phyloP scores from a whole-genome alignment of 176 grass and related monocot species.

The Carex myosuroides region DNA sequence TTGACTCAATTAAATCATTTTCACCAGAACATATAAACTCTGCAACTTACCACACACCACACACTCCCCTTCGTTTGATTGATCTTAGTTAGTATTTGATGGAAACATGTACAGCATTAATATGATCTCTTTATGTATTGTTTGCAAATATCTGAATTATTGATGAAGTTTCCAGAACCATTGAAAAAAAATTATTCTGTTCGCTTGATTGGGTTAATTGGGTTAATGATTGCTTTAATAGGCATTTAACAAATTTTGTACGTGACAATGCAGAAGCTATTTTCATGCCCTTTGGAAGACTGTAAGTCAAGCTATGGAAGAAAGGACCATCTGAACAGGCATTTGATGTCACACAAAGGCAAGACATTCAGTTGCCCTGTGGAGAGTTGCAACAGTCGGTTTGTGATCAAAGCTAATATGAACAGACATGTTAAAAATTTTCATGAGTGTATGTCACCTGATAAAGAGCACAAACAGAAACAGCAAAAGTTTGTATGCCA shows the following conservation, averaged over 20 bases:
- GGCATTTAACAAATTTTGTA: not conserved
- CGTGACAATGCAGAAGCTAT: slow-evolving; percentile 46
- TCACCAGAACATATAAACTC: too few relatives aligned
- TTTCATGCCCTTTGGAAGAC: slow-evolving; percentile 47
- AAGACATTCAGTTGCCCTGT: slow-evolving; percentile 52
- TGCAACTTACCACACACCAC: too few relatives aligned
- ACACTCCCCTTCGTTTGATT: too few relatives aligned
- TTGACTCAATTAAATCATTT: too few relatives aligned
- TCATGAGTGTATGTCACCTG: slow-evolving; percentile 28
- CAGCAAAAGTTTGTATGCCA: slow-evolving; percentile 43
- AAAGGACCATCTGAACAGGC: slow-evolving; percentile 66
- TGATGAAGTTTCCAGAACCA: not conserved
- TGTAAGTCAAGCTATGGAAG: slow-evolving; percentile 55
- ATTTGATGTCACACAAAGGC: slow-evolving; percentile 57
- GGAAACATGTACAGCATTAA: not conserved
- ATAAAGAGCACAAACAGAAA: slow-evolving; percentile 20
- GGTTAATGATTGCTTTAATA: slow-evolving; percentile 17
- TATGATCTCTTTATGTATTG: not conserved
- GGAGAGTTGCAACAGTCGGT: slow-evolving; percentile 43
- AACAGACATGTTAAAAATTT: slow-evolving; percentile 52
- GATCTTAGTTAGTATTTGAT: not conserved
- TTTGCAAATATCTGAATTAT: not conserved
- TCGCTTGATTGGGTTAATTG: not conserved
- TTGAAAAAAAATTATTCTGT: not conserved
- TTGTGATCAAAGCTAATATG: slow-evolving; percentile 57